Base-by-base conservation (phyloP, 345 rosid species). In the Acer saccharum region DNA sequence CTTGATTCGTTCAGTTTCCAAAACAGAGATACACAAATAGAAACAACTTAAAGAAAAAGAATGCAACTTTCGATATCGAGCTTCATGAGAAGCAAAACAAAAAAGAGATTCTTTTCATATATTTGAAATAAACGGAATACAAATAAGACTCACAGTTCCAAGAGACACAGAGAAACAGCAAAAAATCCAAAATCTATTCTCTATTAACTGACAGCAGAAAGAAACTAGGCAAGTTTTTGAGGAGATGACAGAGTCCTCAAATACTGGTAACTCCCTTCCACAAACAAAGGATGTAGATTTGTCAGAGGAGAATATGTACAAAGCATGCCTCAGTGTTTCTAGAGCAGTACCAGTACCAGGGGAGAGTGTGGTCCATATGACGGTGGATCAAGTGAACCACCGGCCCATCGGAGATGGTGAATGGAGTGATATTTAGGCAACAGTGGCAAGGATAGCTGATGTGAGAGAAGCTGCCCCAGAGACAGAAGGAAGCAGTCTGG, bases 341-440 rank as follows among this genome's bases (percentile, higher is more conserved):
- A 82, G 86, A 84, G 83, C 87, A 18, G 58, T 82, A 17, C 87
- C 90, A 0, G 83, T 79, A 20, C 83, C 90, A 0, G 88, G 86
- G 67, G 93, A 87, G 83, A 89, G 72, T 29, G 87, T 90, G 32
- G 32, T 29, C 32, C 32, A 29, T 29, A 29, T 29, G 32, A 29
- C 32, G 3, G 32, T 29, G 32, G 32, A 29, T 29, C 3, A 29
- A 29, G 3, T 29, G 32, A 29, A 29, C 32, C 32, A 29, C 32
- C 3, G 32, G 32, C 32, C 32, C 32, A 29, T 29, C 54, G 91
- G 85, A 62, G 97, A 94, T 29, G 86, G 88, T 64, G 90, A 90
- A 74, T 91, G 98, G 99, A 93, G 86, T 58, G 97, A 93, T 83
- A 92, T 95, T 81, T 97, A 87, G 84, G 92, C 99, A 78, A 92